Evolutionary conservation across 2,329 filamentous ascomycete genomes (phyloP).

Genomic region (Colletotrichum destructivum): DNA sequence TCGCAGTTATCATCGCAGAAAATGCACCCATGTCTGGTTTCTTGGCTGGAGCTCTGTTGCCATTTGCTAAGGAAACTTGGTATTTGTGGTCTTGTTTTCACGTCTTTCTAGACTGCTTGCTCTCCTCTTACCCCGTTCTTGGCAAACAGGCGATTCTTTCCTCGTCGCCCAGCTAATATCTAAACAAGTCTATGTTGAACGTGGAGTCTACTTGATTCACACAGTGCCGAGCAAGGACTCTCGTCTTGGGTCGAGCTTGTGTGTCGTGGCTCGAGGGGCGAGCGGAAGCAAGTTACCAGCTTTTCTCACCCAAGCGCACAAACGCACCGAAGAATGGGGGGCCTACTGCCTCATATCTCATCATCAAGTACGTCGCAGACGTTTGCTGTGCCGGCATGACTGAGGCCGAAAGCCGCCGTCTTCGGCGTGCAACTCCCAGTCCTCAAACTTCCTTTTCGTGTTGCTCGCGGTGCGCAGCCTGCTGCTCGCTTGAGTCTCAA

Average conservation of each 20-base stretch:
- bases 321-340: background rate
- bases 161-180: background rate
- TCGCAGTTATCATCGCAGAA: background rate
- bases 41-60: constrained; percentile 10
- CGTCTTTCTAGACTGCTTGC: background rate
- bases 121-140: background rate
- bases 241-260: too few species aligned
- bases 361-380: constrained; percentile 3
- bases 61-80: background rate
- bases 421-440: background rate
- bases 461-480: background rate
- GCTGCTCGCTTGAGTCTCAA: background rate
- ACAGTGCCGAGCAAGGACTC: too few species aligned
- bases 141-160: background rate
- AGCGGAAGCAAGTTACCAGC: too few species aligned
- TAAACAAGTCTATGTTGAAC: too few species aligned
- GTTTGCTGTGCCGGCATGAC: background rate
- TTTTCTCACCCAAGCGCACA: background rate
- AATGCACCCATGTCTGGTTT: background rate
- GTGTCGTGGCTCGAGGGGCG: too few species aligned
- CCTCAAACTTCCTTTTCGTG: constrained; percentile 1
- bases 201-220: too few species aligned
- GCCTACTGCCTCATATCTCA: background rate
- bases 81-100: background rate
- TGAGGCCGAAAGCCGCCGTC: background rate